Base-by-base conservation (phyloP, 208 protist genomes). In the Leishmania turanica region DNA sequence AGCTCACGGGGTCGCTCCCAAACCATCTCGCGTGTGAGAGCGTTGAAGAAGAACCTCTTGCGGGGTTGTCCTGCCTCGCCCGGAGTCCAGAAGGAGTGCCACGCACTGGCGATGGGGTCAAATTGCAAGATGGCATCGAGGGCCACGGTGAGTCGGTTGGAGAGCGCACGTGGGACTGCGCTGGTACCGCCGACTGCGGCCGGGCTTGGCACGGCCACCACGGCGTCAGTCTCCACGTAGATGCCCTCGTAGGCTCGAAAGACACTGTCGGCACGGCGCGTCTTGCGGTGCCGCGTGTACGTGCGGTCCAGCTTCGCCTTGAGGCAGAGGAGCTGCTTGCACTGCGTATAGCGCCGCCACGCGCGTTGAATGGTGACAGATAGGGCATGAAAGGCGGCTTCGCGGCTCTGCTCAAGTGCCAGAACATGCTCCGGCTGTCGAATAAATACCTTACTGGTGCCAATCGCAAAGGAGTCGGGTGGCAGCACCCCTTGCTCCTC, bases 391-490 rank as follows among this genome's bases (percentile, higher is more conserved):
- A 98, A 95, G 31, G 93, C 96, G 68, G 86, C 80, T 74, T 98
- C 95, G 66, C 97, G 93, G 19, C 91, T 78, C 76, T 98, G 95
- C 83, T 99, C 98, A 5, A 99, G 79, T 4, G 88, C 58, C 71
- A 94, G 93, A 3, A 99, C 82, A 66, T 98, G 96, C 75, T 98
- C 91, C 21, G 98, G 98, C 47, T 94, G 90, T 47, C 98, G 90
- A 53, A 99, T 94, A 80, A 99, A 99, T 15, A 99, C 84, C 79
- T 99, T 99, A 24, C 93, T 98, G 58, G 91, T 84, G 37, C 98
- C 98, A 19, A 99, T 82, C 11, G 78, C 82, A 60, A 75, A 86
- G 27, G 82, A 81, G 37, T 79, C 31, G 21, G 73, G 54, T 47
- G 82, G 78, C 64, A 86, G n/a, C 53, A 82, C 78, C 19, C 34